Percentiles rank a stretch among this genome's conserved stretches.
Evolutionary conservation across 2,329 filamentous ascomycete genomes (phyloP).

Genomic region (Diaporthe sp.): DNA sequence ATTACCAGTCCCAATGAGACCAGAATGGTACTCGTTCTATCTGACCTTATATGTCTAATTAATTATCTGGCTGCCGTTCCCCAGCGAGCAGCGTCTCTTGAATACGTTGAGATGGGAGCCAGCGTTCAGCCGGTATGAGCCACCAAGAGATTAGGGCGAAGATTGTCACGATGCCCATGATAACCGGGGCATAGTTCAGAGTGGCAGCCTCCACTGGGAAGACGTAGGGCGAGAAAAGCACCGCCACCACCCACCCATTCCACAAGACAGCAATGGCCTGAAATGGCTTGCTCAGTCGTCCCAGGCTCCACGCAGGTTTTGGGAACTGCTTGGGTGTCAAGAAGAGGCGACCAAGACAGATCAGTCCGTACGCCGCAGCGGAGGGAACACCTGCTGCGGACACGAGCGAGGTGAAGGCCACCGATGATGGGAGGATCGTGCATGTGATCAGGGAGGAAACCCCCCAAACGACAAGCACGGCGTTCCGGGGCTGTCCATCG

Average conservation of each 20-base stretch:
- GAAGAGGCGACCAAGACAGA: conserved; percentile 62
- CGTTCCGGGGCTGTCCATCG: conserved; percentile 71
- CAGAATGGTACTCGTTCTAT: neutral
- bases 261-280: conserved; percentile 62
- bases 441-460: conserved; percentile 69
- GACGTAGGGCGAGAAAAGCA: conserved; percentile 61
- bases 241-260: conserved; percentile 65
- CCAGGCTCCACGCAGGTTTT: conserved; percentile 62
- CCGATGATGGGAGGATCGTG: conserved; percentile 69
- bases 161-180: conserved; percentile 64
- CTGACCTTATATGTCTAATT: neutral
- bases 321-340: conserved; percentile 63
- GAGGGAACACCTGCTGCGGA: conserved; percentile 67
- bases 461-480: conserved; percentile 70
- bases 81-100: conserved; percentile 49
- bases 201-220: conserved; percentile 60
- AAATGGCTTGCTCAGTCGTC: conserved; percentile 59
- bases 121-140: conserved; percentile 60
- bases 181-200: conserved; percentile 65
- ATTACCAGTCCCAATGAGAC: too few relatives aligned
- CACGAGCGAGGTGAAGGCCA: conserved; percentile 67
- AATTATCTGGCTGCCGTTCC: neutral
- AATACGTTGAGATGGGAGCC: conserved; percentile 61
- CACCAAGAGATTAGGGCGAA: conserved; percentile 63
- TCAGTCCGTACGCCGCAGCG: conserved; percentile 65